Conservation (phyloP, 805 yeast species). For the Cephaloascus albidus region DNA sequence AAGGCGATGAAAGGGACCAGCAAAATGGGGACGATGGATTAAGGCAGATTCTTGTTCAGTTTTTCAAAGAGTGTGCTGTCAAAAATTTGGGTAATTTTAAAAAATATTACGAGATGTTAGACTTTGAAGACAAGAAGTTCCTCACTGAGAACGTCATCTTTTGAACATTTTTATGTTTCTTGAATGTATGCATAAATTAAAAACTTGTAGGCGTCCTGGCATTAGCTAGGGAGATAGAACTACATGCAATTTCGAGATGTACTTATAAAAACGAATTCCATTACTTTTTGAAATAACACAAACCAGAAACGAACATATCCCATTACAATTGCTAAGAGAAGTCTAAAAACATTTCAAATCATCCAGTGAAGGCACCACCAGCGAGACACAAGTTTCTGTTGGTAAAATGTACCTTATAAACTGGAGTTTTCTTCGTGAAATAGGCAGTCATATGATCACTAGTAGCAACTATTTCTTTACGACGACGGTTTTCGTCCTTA, state of each 20-base stretch:
- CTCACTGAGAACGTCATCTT: slow-evolving; percentile 41
- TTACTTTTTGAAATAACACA: too few relatives aligned
- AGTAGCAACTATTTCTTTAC: slow-evolving; percentile 70
- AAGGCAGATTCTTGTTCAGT: slow-evolving; percentile 31
- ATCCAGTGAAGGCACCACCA: slow-evolving; percentile 67
- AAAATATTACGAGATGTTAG: slow-evolving; percentile 34
- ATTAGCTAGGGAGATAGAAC: too few relatives aligned
- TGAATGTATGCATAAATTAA: neutral
- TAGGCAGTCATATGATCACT: slow-evolving; percentile 89
- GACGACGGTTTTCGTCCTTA: slow-evolving; percentile 40
- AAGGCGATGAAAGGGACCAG: slow-evolving; percentile 22
- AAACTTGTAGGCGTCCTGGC: too few relatives aligned
- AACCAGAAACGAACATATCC: too few relatives aligned
- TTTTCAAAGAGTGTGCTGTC: slow-evolving; percentile 48
- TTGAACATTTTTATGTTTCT: slow-evolving; percentile 1
- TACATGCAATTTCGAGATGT: too few relatives aligned
- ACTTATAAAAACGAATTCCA: too few relatives aligned
- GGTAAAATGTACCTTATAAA: slow-evolving; percentile 87
- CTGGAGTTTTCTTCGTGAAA: slow-evolving; percentile 90
- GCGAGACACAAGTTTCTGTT: slow-evolving; percentile 85
- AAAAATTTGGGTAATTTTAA: slow-evolving; percentile 43
- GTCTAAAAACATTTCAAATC: too few relatives aligned
- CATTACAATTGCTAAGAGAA: too few relatives aligned
- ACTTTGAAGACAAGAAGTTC: slow-evolving; percentile 43
- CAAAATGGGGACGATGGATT: slow-evolving; percentile 21